Percentiles rank a stretch among this genome's conserved stretches.
Conservation (phyloP, 345 rosid genomes). For the Rhodomyrtus tomentosa region DNA sequence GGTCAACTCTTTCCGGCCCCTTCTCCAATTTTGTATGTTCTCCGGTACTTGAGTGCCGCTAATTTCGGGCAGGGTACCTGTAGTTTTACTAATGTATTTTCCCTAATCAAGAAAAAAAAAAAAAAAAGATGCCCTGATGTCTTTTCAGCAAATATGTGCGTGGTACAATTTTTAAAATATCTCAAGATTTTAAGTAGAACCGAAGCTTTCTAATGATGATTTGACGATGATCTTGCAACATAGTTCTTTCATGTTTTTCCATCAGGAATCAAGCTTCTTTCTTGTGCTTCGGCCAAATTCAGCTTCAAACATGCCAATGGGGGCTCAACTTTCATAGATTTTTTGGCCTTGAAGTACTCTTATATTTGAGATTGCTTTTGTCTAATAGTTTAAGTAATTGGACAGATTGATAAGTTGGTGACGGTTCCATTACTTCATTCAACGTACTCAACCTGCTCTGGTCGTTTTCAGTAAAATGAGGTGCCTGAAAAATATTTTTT, state of each 20-base stretch:
- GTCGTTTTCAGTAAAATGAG: no score
- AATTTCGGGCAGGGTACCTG: background rate
- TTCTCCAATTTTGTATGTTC: background rate
- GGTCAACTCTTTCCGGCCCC: constrained; percentile 8
- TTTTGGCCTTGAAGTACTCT: background rate
- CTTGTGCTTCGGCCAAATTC: background rate
- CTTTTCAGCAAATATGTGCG: background rate
- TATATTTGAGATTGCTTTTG: background rate
- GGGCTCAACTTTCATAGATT: background rate
- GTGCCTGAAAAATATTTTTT: no score
- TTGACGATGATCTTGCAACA: background rate
- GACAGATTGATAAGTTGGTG: background rate
- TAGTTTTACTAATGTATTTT: background rate
- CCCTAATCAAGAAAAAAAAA: background rate
- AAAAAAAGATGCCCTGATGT: background rate
- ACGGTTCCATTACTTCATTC: no score
- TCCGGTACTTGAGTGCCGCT: background rate
- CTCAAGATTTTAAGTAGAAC: no score
- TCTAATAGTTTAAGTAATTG: background rate
- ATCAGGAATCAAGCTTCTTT: background rate
- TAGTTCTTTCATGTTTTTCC: background rate
- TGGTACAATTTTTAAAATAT: background rate
- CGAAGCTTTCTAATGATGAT: background rate
- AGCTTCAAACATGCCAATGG: background rate
- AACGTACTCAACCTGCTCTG: no score